These are phyloP conservation scores for Stemphylium lycopersici DNA, from an alignment of 2,329 filamentous ascomycete genomes.

Conservation along the genomic window DNA sequence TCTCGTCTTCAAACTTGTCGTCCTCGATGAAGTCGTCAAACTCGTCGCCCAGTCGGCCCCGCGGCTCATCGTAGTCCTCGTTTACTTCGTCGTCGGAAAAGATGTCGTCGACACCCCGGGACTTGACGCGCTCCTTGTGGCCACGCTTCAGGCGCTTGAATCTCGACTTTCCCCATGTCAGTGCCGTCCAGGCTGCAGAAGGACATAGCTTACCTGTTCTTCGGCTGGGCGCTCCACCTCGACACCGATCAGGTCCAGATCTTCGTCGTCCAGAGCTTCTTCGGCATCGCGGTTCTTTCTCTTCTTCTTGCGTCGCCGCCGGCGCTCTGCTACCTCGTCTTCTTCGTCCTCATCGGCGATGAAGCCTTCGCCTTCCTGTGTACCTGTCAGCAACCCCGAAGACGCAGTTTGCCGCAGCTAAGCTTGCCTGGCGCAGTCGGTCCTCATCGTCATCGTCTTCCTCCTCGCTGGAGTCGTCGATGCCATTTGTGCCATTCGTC, in stretches of 20 bases:
- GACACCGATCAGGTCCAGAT: constrained; percentile 92
- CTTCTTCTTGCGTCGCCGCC: constrained; percentile 73
- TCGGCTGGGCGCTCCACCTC: constrained; percentile 71
- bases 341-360: constrained; percentile 95
- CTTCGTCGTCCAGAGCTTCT: constrained; percentile 87
- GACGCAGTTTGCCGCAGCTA: background rate
- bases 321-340: constrained; percentile 65
- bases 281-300: constrained; percentile 80
- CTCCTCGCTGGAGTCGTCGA: constrained; percentile 49
- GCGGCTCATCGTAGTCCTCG: constrained; percentile 55
- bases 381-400: constrained; percentile 22
- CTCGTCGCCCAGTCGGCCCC: constrained; percentile 43
- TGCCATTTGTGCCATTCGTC: constrained; percentile 38
- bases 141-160: constrained; percentile 97
- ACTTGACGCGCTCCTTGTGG: constrained; percentile 70
- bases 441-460: constrained; percentile 51
- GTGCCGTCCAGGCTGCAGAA: constrained; percentile 10
- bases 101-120: constrained; percentile 84
- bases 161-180: constrained; percentile 67
- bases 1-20: constrained; percentile 79
- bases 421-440: constrained; percentile 38
- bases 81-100: constrained; percentile 93
- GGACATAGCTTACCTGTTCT: constrained; percentile 64
- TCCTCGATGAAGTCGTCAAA: constrained; percentile 89
- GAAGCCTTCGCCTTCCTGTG: constrained; percentile 87